phyloP scores from a whole-genome alignment of 2,329 filamentous ascomycete species.

The Microsporum audouinii region DNA sequence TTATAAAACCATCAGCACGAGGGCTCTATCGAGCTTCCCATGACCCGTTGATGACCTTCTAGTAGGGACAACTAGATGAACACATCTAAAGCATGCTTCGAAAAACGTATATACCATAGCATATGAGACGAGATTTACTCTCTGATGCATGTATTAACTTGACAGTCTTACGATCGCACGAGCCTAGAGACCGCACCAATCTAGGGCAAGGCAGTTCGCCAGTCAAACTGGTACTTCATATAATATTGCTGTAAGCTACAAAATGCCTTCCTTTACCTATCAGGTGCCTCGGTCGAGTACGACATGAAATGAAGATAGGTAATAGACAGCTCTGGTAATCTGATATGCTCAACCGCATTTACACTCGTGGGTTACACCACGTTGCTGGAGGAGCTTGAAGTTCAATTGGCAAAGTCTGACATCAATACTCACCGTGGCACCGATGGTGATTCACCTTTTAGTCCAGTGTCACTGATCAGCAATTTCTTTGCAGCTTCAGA shows the following conservation, averaged over 20 bases:
- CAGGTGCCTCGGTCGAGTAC: not conserved
- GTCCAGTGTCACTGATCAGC: not conserved
- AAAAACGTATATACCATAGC: not conserved
- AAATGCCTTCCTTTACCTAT: not conserved
- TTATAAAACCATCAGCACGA: constrained; percentile 78
- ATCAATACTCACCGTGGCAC: not conserved
- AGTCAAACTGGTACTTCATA: not conserved
- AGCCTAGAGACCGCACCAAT: no score
- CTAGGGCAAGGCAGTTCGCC: not conserved
- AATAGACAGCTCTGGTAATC: constrained; percentile 34
- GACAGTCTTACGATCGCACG: no score
- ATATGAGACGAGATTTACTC: not conserved
- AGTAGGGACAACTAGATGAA: constrained; percentile 28
- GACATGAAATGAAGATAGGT: constrained; percentile 26
- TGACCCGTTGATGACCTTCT: constrained; percentile 39
- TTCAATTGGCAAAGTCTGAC: constrained; percentile 36
- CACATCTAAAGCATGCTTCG: not conserved
- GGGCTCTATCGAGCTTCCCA: constrained; percentile 30
- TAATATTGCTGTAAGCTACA: not conserved
- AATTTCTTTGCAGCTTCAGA: not conserved
- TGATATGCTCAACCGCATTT: constrained; percentile 33
- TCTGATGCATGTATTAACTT: no score
- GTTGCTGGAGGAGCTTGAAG: constrained; percentile 35
- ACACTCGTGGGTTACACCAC: constrained; percentile 14
- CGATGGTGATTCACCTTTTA: not conserved